phyloP scores from a whole-genome alignment of 257 asterid species.

The Scutellaria minor region DNA sequence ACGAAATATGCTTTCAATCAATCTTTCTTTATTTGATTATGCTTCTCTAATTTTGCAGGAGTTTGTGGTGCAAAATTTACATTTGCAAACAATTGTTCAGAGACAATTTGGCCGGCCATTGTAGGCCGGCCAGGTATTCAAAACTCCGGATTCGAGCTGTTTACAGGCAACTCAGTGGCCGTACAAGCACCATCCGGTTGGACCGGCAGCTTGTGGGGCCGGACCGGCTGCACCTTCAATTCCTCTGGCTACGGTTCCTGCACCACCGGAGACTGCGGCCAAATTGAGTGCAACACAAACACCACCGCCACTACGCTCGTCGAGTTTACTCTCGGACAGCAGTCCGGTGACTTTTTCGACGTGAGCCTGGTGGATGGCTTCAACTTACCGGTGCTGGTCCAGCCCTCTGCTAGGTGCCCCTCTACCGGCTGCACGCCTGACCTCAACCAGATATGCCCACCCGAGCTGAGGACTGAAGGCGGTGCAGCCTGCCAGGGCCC shows the following conservation, averaged over 20 bases:
- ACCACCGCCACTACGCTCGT: slow-evolving; percentile 64
- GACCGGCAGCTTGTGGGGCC: slow-evolving; percentile 72
- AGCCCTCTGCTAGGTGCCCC: slow-evolving; percentile 51
- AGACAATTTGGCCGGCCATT: slow-evolving; percentile 60
- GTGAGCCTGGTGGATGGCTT: slow-evolving; percentile 72
- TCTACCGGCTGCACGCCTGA: slow-evolving; percentile 63
- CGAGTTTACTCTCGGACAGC: slow-evolving; percentile 66
- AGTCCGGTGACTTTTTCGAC: slow-evolving; percentile 56
- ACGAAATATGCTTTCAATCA: too few relatives aligned
- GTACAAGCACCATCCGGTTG: slow-evolving; percentile 64
- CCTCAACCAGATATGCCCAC: slow-evolving; percentile 55
- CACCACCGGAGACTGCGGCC: slow-evolving; percentile 61
- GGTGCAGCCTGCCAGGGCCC: slow-evolving; percentile 65
- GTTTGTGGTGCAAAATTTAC: slow-evolving; percentile 51
- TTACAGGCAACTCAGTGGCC: slow-evolving; percentile 46
- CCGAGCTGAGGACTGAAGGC: slow-evolving; percentile 48
- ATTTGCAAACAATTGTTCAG: slow-evolving; percentile 57
- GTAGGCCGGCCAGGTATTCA: slow-evolving; percentile 50
- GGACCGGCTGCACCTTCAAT: slow-evolving; percentile 61
- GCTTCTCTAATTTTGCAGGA: slow-evolving; percentile 21
- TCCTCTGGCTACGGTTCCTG: slow-evolving; percentile 54
- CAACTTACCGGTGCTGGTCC: slow-evolving; percentile 69
- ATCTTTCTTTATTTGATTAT: background rate
- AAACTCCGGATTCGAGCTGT: slow-evolving; percentile 59
- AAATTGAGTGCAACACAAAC: slow-evolving; percentile 61